Conservation (phyloP, 306 rosid genomes). For the Herpetospermum pedunculosum region DNA sequence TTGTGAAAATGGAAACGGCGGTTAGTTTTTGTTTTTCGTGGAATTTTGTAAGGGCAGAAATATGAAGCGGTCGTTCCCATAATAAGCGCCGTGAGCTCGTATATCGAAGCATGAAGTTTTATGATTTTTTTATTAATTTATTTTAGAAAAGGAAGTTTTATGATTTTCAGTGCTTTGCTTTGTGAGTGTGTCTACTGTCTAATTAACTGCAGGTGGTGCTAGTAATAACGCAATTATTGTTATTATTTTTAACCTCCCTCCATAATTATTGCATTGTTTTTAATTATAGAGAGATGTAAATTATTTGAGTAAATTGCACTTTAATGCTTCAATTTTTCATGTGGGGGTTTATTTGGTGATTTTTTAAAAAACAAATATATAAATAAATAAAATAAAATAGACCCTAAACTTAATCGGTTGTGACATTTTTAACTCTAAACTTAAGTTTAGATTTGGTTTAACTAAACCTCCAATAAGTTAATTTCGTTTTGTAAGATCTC, state of each 20-base stretch:
- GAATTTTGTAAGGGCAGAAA: too few relatives aligned
- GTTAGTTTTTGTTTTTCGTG: slow-evolving; percentile 18
- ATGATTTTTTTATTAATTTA: background rate
- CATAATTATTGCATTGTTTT: background rate
- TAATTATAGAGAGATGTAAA: background rate
- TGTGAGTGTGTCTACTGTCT: background rate
- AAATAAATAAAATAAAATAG: too few relatives aligned
- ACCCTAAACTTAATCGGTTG: too few relatives aligned
- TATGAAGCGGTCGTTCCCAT: background rate
- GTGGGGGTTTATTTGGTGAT: too few relatives aligned
- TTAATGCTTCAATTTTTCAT: background rate
- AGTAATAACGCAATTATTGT: background rate
- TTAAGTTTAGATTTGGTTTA: too few relatives aligned
- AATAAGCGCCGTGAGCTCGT: background rate
- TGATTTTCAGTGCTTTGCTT: background rate
- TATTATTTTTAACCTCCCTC: background rate
- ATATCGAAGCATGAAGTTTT: background rate
- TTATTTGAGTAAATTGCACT: background rate
- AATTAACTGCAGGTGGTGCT: background rate
- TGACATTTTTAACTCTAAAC: too few relatives aligned
- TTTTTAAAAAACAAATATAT: too few relatives aligned
- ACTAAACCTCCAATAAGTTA: too few relatives aligned
- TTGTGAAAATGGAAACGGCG: slow-evolving; percentile 33
- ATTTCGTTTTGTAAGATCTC: too few relatives aligned
- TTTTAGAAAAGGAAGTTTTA: background rate